Conservation (phyloP, 306 rosid species). For the Bauhinia variegata region DNA sequence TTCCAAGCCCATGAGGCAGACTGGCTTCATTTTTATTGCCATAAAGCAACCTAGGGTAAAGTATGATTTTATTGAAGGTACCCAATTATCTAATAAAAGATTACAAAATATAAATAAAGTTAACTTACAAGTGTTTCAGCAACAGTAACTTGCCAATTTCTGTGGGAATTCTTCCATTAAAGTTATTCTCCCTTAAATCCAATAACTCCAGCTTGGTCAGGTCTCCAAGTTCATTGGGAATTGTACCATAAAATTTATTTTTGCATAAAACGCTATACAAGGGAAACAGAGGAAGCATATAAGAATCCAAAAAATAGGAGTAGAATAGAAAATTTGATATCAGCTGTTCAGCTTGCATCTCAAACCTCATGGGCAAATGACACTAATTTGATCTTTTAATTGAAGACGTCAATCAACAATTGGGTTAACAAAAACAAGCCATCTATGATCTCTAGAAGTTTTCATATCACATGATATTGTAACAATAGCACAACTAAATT, state of each 20-base stretch:
- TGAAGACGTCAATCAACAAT: conserved; percentile 11
- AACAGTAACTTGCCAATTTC: conserved; percentile 59
- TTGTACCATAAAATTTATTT: conserved; percentile 69
- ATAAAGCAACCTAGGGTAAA: conserved; percentile 59
- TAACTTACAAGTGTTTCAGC: conserved; percentile 75
- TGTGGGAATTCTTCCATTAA: conserved; percentile 67
- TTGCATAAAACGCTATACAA: conserved; percentile 63
- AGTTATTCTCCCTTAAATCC: conserved; percentile 83
- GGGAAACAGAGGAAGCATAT: conserved; percentile 36
- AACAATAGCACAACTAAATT: not conserved
- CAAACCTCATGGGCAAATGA: conserved; percentile 11
- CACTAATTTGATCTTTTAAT: conserved; percentile 20
- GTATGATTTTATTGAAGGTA: conserved; percentile 35
- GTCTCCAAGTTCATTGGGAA: conserved; percentile 80
- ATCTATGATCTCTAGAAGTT: not conserved
- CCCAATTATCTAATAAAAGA: conserved; percentile 11
- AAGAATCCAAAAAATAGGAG: conserved; percentile 8
- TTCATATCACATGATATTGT: not conserved
- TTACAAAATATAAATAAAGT: conserved; percentile 25
- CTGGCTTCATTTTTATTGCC: conserved; percentile 61
- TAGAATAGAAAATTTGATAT: not conserved
- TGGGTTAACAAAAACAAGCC: conserved; percentile 1
- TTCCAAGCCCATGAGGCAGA: conserved; percentile 53
- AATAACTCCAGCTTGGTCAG: conserved; percentile 64
- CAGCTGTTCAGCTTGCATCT: conserved; percentile 4